Conservation (phyloP, 2,329 filamentous ascomycete genomes). For the Ascochyta viciae-villosae region DNA sequence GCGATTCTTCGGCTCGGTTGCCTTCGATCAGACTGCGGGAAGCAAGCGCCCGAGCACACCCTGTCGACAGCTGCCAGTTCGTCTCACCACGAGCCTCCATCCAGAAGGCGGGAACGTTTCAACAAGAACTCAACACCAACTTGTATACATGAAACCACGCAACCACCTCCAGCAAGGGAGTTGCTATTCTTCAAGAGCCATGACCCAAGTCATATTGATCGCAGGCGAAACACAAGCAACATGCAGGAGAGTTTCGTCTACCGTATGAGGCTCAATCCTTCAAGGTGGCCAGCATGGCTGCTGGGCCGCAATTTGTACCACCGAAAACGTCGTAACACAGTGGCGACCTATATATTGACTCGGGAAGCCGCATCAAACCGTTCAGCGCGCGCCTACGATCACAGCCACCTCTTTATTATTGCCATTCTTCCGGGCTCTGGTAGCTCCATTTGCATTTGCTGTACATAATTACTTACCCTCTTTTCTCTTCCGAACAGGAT, state of each 20-base stretch:
- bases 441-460: slow-evolving; percentile 33
- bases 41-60: slow-evolving; percentile 30
- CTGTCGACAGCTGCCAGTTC: slow-evolving; percentile 22
- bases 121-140: slow-evolving; percentile 16
- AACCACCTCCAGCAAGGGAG: slow-evolving; percentile 19
- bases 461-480: slow-evolving; percentile 10
- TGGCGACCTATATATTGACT: slow-evolving; percentile 27
- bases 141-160: slow-evolving; percentile 16
- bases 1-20: slow-evolving; percentile 10
- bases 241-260: slow-evolving; percentile 19
- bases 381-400: slow-evolving; percentile 11
- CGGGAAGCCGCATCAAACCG: slow-evolving; percentile 15
- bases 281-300: slow-evolving; percentile 6
- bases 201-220: slow-evolving; percentile 16
- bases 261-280: slow-evolving; percentile 12
- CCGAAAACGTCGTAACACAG: slow-evolving; percentile 3
- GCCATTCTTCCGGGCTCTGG: slow-evolving; percentile 41
- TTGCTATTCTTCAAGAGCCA: slow-evolving; percentile 7
- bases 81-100: slow-evolving; percentile 22
- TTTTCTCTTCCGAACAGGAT: neutral
- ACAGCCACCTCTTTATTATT: slow-evolving; percentile 22
- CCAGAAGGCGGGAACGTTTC: slow-evolving; percentile 31
- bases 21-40: slow-evolving; percentile 15
- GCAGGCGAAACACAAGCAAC: slow-evolving; percentile 27
- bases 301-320: slow-evolving; percentile 11